phyloP scores from a whole-genome alignment of 1,284 basidiomycete genomes.

The Malassezia sympodialis region DNA sequence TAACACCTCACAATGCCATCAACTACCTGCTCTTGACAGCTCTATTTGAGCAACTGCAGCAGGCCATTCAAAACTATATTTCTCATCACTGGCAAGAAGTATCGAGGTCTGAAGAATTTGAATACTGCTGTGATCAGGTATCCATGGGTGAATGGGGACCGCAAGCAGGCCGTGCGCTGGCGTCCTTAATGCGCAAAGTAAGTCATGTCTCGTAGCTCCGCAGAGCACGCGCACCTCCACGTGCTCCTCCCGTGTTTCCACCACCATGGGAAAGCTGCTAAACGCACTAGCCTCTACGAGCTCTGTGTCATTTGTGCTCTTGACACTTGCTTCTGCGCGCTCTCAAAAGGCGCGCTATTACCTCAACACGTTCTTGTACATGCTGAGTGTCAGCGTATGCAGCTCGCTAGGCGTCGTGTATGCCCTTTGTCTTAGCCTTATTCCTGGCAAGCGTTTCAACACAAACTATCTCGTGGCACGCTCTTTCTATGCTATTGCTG shows the following conservation, averaged over 20 bases:
- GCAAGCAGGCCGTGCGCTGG: constrained; percentile 10
- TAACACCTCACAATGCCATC: constrained; percentile 64
- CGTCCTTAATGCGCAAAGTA: constrained; percentile 16
- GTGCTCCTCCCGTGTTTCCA: not conserved
- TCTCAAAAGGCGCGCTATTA: constrained; percentile 32
- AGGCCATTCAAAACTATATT: constrained; percentile 35
- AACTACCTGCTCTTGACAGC: constrained; percentile 57
- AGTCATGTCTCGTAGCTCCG: not conserved
- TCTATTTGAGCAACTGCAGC: constrained; percentile 34
- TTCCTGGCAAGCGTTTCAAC: constrained; percentile 65
- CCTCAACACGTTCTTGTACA: constrained; percentile 54
- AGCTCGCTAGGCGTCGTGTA: constrained; percentile 67
- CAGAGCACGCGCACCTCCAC: not conserved
- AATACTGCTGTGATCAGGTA: constrained; percentile 41
- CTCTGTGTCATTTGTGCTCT: constrained; percentile 25
- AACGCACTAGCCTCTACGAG: constrained; percentile 27
- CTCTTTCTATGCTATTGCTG: constrained; percentile 66
- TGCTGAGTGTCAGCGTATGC: constrained; percentile 63
- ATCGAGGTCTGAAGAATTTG: constrained; percentile 31
- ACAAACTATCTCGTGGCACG: constrained; percentile 77
- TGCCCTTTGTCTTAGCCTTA: constrained; percentile 60
- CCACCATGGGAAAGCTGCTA: constrained; percentile 30
- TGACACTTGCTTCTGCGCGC: constrained; percentile 35
- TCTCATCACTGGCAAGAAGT: constrained; percentile 34
- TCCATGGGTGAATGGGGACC: constrained; percentile 26